These are phyloP conservation scores for Tuber brumale DNA, from an alignment of 495 filamentous ascomycete species.

Conservation along the genomic window DNA sequence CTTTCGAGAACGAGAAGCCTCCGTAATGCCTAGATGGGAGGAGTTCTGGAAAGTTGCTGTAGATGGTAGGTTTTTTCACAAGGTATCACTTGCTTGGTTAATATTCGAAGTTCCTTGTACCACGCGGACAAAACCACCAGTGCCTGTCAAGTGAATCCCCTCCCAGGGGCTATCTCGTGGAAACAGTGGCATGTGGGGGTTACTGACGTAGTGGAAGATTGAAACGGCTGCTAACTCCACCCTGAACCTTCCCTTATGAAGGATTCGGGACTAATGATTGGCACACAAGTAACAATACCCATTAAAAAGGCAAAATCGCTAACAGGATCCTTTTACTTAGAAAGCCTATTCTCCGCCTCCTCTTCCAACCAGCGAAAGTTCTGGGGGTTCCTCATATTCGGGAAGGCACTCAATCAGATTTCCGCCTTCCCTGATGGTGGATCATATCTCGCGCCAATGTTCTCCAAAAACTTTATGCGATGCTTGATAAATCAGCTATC, in stretches of 20 bases:
- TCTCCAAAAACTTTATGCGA: conserved; percentile 74
- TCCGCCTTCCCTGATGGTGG: conserved; percentile 9
- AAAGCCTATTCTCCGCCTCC: conserved; percentile 69
- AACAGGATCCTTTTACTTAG: conserved; percentile 45
- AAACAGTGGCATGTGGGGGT: not conserved
- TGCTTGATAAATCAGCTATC: conserved; percentile 80
- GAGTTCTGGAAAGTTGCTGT: conserved; percentile 86
- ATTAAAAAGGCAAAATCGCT: conserved; percentile 10
- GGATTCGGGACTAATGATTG: conserved; percentile 30
- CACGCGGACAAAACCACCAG: conserved; percentile 13
- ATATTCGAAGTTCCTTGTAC: conserved; percentile 1
- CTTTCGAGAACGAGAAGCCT: conserved; percentile 42
- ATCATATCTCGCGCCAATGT: conserved; percentile 50
- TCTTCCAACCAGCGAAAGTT: conserved; percentile 83
- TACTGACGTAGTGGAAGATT: conserved; percentile 18
- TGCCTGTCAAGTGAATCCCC: conserved; percentile 14
- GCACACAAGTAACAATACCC: conserved; percentile 5
- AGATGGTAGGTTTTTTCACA: conserved; percentile 57
- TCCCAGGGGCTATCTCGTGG: conserved; percentile 10
- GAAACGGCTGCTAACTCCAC: conserved; percentile 16
- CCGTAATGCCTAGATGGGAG: conserved; percentile 51
- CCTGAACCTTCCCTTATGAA: conserved; percentile 12
- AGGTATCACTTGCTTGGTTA: not conserved
- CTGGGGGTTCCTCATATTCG: conserved; percentile 80
- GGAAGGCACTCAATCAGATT: conserved; percentile 52